Base-by-base conservation (phyloP, 257 asterid species). In the Coffea eugenioides region DNA sequence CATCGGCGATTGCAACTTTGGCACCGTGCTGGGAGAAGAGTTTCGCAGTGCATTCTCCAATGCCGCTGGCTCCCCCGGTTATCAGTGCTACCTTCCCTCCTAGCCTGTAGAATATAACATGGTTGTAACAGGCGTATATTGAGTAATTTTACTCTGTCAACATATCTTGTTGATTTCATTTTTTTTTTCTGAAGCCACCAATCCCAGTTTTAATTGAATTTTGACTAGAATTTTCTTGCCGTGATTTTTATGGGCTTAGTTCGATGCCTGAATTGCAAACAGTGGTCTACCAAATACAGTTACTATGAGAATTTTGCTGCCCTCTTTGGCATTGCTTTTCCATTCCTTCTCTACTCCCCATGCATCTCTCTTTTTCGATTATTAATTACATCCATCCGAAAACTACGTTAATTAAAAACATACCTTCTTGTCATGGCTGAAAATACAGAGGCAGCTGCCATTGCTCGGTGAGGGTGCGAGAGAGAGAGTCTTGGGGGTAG, bases 31-130 rank as follows among this genome's bases (percentile, higher is more conserved):
- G 62, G 56, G 79, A 49, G 80, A 92, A 92, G 65, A 86, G 86
- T 49, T 80, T 85, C 1, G 89, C 89, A 0, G 88, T 89, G 85
- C 82, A 78, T 82, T 85, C 88, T 2, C 97, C 97, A 27, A 91
- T 88, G 9, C 97, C 97, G 13, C 87, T 87, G 36, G 94, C 91
- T 27, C 89, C 97, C 0, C 94, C 94, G 0, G 94, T 90, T 74
- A 92, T 80, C 2, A 90, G 80, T 1, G 92, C 94, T 2, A 92
- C 92, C 80, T 92, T 92, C 21, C 97, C 97, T 77, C 84, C 92
- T 6, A 92, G 85, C 75, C 94, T 91, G 34, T 74, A 45, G 3
- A 66, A 59, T 25, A 62, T 31, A 31, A 31, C 31, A 46, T 46
- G 49, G 7, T 46, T 46, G 6, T 0, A 46, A 46, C 1, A 46